Evolutionary conservation across 495 filamentous ascomycete species (phyloP), one percentile per base, ranked within the genome.

Genomic region (Polyplosphaeria fusca): DNA sequence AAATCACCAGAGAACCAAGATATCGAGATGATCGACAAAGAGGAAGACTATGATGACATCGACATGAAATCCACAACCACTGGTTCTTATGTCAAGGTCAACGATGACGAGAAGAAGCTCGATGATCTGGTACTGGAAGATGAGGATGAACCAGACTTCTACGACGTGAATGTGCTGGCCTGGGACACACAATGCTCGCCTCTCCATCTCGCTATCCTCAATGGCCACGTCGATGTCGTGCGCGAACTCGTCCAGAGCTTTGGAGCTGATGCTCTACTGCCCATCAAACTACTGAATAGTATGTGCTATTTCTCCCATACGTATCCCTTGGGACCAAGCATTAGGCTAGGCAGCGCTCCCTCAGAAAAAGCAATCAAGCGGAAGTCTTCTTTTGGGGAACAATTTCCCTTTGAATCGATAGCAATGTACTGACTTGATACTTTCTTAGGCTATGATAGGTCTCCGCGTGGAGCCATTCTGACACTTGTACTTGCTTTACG

Each of bases 131-230:
- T 65, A 3, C 73, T 75, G 12, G 80, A 82, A 5, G 74, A 80
- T 30, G 78, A 84, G 5, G 75, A 78, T 9, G 84, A 86, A 23
- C 87, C 87, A 3, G 87, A 94, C 68, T 77, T 91, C 51, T 91
- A 86, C 67, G 85, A 91, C 48, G 76, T 91, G 50, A 84, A 92
- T 61, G 77, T 83, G 4, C 61, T 84, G 9, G 78, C 88, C 5
- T 94, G 89, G 89, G 88, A 94, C 55, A 84, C 69, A 14, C 77
- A 79, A 16, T 77, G 79, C 47, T 84, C 86, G 1, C 79, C 89
- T 0, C 71, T 92, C 13, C 89, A 94, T 64, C 75, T 89, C 22
- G 89, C 89, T 2, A 90, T 94, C 50, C 47, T 88, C 1, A 77
- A 79, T 48, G 87, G 86, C 1, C 84, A 91, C 55, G 70, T 76